These are phyloP conservation scores for Rhinocladiella similis DNA, from an alignment of 2,329 filamentous ascomycete genomes.

Conservation along the genomic window DNA sequence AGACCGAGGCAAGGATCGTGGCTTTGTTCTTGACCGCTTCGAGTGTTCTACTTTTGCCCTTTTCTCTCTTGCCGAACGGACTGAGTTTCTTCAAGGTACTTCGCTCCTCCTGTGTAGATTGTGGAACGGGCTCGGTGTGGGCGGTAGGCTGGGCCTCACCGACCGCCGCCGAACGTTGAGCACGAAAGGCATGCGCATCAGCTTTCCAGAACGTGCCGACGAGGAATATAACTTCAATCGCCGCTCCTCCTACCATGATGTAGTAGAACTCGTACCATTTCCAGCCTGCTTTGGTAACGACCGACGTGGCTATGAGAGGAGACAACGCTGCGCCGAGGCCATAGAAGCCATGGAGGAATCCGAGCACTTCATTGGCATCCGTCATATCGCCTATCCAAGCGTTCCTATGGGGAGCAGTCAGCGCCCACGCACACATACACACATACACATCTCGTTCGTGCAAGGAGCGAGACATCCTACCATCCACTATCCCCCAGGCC, in stretches of 20 bases:
- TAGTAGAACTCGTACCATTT: slow-evolving; percentile 74
- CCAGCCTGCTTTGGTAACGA: slow-evolving; percentile 48
- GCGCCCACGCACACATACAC: slow-evolving; percentile 16
- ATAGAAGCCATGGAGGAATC: slow-evolving; percentile 71
- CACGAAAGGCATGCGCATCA: slow-evolving; percentile 21
- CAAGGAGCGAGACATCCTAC: slow-evolving; percentile 39
- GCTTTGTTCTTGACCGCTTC: slow-evolving; percentile 43
- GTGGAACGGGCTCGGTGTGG: slow-evolving; percentile 25
- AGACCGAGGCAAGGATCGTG: slow-evolving; percentile 70
- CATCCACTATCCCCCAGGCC: slow-evolving; percentile 64
- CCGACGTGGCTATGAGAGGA: slow-evolving; percentile 68
- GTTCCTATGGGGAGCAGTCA: slow-evolving; percentile 48
- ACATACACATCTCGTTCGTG: slow-evolving; percentile 37
- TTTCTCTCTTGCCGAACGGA: slow-evolving; percentile 69
- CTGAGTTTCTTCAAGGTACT: slow-evolving; percentile 46
- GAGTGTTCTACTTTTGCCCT: slow-evolving; percentile 58
- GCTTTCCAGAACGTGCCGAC: slow-evolving; percentile 54
- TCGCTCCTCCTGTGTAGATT: slow-evolving; percentile 70
- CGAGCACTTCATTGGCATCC: slow-evolving; percentile 70
- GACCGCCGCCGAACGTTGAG: slow-evolving; percentile 14
- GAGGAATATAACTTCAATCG: slow-evolving; percentile 19
- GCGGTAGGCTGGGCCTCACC: slow-evolving; percentile 46
- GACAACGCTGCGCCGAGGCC: slow-evolving; percentile 70
- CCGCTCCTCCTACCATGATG: slow-evolving; percentile 55
- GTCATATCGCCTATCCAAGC: slow-evolving; percentile 71